phyloP scores from a whole-genome alignment of 768 basidiomycete species.

The Leccinum rimulosum region DNA sequence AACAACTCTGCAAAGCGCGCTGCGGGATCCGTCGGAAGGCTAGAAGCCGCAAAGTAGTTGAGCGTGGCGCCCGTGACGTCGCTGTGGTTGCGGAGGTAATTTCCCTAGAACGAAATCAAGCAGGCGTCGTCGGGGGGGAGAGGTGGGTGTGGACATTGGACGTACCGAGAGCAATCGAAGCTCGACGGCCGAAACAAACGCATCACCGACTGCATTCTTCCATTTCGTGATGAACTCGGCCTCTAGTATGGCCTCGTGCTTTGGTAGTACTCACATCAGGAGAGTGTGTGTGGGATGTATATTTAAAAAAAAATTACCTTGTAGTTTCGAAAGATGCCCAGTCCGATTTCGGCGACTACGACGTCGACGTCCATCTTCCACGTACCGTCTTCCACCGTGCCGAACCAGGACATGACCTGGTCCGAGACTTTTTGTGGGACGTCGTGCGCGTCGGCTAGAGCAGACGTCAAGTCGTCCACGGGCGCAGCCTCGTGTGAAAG shows the following conservation, averaged over 20 bases:
- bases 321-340: conserved; percentile 65
- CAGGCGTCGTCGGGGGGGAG: background rate
- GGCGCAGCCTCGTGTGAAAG: conserved; percentile 51
- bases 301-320: conserved; percentile 37
- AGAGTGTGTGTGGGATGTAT: background rate
- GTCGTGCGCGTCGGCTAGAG: conserved; percentile 73
- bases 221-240: conserved; percentile 62
- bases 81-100: conserved; percentile 54
- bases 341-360: conserved; percentile 72
- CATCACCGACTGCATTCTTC: conserved; percentile 75
- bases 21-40: conserved; percentile 73
- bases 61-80: conserved; percentile 40
- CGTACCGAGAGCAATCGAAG: conserved; percentile 67
- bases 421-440: conserved; percentile 55
- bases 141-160: background rate
- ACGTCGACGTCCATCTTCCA: conserved; percentile 68
- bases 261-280: background rate
- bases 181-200: conserved; percentile 62
- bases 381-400: conserved; percentile 46
- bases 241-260: conserved; percentile 62
- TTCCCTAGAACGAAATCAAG: conserved; percentile 44
- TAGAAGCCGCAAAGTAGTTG: conserved; percentile 72
- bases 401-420: conserved; percentile 86
- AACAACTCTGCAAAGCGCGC: conserved; percentile 88
- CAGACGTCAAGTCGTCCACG: conserved; percentile 54